These are phyloP conservation scores for Leccinum imitatum DNA, from an alignment of 768 basidiomycete species.

Conservation along the genomic window DNA sequence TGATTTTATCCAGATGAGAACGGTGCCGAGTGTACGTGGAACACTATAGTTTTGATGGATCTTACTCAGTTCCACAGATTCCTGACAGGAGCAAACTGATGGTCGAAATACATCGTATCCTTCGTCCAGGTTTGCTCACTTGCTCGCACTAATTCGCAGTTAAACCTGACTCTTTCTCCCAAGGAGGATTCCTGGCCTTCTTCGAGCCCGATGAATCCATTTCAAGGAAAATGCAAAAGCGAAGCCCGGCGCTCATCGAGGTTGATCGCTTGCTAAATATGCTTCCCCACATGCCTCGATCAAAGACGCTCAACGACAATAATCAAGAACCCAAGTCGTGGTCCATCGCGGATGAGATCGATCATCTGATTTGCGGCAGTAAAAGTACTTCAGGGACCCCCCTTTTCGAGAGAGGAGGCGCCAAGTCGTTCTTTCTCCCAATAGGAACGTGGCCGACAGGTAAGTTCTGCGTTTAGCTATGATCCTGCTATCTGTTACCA, in stretches of 20 bases:
- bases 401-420: not conserved
- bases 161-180: not conserved
- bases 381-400: not conserved
- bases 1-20: constrained; percentile 13
- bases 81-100: constrained; percentile 3
- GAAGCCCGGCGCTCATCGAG: constrained; percentile 2
- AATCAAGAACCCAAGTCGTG: constrained; percentile 2
- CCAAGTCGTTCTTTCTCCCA: constrained; percentile 3
- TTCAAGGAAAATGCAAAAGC: not conserved
- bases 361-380: not conserved
- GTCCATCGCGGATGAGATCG: constrained; percentile 3
- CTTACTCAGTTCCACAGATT: not conserved
- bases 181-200: constrained; percentile 6
- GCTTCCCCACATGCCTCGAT: constrained; percentile 7
- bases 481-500: not conserved
- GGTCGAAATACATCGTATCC: constrained; percentile 6
- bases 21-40: constrained; percentile 6
- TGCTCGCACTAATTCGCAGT: not conserved
- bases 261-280: constrained; percentile 7
- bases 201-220: constrained; percentile 6
- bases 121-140: not conserved
- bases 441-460: constrained; percentile 8
- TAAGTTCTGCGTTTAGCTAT: not conserved
- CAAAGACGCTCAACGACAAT: not conserved
- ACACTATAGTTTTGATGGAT: not conserved